These are phyloP conservation scores for Tolypocladium amazonense DNA, from an alignment of 2,329 filamentous ascomycete genomes.

Conservation along the genomic window DNA sequence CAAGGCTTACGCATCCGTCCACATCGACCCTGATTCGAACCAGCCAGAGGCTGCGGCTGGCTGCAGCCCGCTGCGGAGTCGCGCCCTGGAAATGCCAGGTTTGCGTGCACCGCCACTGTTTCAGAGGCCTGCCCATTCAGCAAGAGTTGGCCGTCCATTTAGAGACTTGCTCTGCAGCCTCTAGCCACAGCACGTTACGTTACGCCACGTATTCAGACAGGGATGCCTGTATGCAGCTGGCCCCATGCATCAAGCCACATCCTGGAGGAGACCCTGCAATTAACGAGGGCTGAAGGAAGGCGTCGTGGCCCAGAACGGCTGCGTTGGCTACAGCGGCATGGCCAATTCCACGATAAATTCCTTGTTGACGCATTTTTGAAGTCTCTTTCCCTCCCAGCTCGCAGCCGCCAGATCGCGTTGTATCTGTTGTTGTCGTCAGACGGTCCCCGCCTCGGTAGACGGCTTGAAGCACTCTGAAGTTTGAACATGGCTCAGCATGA, in stretches of 20 bases:
- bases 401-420: neutral
- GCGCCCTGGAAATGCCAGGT: neutral
- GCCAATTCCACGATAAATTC: neutral
- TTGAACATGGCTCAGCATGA: constrained; percentile 7
- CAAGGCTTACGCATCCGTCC: neutral
- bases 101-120: constrained; percentile 8
- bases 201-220: neutral
- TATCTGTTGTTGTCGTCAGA: neutral
- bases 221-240: neutral
- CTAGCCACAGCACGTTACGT: neutral
- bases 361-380: neutral
- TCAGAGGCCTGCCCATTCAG: neutral
- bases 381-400: too few species aligned
- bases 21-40: neutral
- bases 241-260: neutral
- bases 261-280: neutral
- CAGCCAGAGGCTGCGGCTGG: neutral
- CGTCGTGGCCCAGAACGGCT: neutral
- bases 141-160: neutral
- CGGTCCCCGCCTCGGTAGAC: neutral
- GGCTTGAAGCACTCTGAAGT: neutral
- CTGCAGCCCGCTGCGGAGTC: too few species aligned
- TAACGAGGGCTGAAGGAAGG: neutral
- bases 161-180: neutral
- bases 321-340: neutral